These are phyloP conservation scores for Yamadazyma laniorum DNA, from an alignment of 805 yeast species.

Conservation along the genomic window DNA sequence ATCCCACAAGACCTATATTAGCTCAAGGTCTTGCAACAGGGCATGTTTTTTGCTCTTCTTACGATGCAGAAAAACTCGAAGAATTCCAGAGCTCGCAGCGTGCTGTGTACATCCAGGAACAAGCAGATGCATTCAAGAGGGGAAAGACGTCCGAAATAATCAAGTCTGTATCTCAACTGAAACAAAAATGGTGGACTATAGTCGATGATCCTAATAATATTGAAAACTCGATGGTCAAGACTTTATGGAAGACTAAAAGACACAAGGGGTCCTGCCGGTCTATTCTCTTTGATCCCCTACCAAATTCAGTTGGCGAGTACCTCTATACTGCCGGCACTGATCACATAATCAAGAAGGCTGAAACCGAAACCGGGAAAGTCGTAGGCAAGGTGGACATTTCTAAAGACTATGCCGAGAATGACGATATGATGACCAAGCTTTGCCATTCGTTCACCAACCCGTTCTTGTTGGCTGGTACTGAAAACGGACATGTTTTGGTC, in stretches of 20 bases:
- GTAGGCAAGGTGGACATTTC: conserved; percentile 45
- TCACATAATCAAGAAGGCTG: conserved; percentile 71
- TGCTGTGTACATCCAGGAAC: conserved; percentile 20
- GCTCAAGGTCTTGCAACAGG: conserved; percentile 83
- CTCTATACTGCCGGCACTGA: conserved; percentile 79
- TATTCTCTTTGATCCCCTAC: conserved; percentile 58
- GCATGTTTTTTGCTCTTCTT: conserved; percentile 59
- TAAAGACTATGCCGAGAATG: conserved; percentile 18
- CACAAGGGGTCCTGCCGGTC: conserved; percentile 88
- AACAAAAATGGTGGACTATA: conserved; percentile 48
- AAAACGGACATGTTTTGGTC: conserved; percentile 64
- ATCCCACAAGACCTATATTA: conserved; percentile 66
- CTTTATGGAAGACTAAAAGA: conserved; percentile 81
- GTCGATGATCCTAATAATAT: conserved; percentile 26
- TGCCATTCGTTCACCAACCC: conserved; percentile 46
- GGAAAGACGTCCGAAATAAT: conserved; percentile 22
- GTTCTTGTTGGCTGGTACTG: conserved; percentile 61
- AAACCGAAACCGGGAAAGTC: conserved; percentile 72
- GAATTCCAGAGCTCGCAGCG: conserved; percentile 23
- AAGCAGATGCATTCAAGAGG: conserved; percentile 24
- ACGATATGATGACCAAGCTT: conserved; percentile 42
- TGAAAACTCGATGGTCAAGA: conserved; percentile 29
- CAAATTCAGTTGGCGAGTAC: conserved; percentile 43
- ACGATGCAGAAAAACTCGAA: conserved; percentile 50
- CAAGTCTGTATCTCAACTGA: conserved; percentile 32